phyloP scores from a whole-genome alignment of 257 asterid genomes.

The Catharanthus roseus region DNA sequence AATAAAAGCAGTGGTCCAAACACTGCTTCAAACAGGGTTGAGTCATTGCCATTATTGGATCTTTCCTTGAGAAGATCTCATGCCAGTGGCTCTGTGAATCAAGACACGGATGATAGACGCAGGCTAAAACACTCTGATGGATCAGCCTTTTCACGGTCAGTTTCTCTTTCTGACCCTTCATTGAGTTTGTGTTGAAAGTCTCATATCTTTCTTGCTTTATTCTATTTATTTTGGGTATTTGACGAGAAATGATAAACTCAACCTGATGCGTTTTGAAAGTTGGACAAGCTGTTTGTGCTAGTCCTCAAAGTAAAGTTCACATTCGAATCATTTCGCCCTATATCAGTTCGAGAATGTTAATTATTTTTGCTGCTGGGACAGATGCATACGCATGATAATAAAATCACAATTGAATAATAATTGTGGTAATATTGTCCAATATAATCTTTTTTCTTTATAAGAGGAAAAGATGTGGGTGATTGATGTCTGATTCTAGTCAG shows the following conservation, averaged over 20 bases:
- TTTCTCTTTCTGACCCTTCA: slow-evolving; percentile 11
- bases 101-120: slow-evolving; percentile 41
- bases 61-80: slow-evolving; percentile 71
- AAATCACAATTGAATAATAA: too few relatives aligned
- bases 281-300: not conserved
- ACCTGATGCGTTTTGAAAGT: not conserved
- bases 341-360: not conserved
- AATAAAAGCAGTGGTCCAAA: slow-evolving; percentile 28
- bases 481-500: not conserved
- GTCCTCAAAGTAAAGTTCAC: not conserved
- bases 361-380: not conserved
- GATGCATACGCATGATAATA: not conserved
- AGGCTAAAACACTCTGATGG: slow-evolving; percentile 76
- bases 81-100: slow-evolving; percentile 41
- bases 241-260: slow-evolving; percentile 2
- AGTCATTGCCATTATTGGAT: slow-evolving; percentile 50
- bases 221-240: not conserved
- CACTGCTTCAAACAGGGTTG: slow-evolving; percentile 40
- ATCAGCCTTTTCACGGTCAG: slow-evolving; percentile 90
- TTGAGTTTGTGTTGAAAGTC: not conserved
- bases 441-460: not conserved
- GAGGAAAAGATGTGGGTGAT: not conserved
- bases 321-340: not conserved
- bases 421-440: not conserved
- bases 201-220: not conserved